A percentile compares a stretch with the other conserved stretches of the same genome.
Evolutionary conservation across 371 early-diverging fungal species (phyloP).

Genomic region (Funneliformis caledonium): DNA sequence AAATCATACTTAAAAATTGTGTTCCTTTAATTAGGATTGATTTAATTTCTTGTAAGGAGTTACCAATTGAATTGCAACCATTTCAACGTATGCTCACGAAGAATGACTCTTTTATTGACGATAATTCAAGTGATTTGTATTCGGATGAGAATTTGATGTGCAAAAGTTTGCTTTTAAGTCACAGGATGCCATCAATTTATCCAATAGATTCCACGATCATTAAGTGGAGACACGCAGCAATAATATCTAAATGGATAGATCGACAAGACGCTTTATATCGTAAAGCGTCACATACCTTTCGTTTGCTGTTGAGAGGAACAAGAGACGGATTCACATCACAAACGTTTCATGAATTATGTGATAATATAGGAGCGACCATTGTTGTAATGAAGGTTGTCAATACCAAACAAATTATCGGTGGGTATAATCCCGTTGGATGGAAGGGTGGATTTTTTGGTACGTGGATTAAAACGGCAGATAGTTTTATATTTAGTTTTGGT

Average conservation of each 20-base stretch:
- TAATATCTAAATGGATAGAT: constrained; percentile 29
- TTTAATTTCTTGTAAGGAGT: neutral
- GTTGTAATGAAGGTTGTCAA: constrained; percentile 27
- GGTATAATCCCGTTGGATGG: constrained; percentile 42
- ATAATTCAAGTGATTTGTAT: neutral
- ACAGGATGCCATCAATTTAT: neutral
- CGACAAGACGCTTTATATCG: neutral
- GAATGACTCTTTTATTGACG: neutral
- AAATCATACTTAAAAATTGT: neutral
- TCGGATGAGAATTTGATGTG: too few species aligned
- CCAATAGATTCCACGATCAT: constrained; percentile 19
- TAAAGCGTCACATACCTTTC: neutral
- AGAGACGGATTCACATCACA: constrained; percentile 35
- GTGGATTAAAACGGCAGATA: constrained; percentile 1
- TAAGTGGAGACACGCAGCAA: constrained; percentile 20
- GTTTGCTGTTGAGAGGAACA: constrained; percentile 5
- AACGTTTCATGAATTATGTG: constrained; percentile 38
- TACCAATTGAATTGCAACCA: neutral
- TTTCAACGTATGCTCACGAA: neutral
- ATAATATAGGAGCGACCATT: constrained; percentile 38
- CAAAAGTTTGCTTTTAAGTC: neutral
- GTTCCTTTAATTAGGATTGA: constrained; percentile 7
- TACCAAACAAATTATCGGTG: constrained; percentile 40
- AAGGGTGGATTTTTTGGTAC: constrained; percentile 7
- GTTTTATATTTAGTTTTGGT: constrained; percentile 19